Base-by-base conservation (phyloP, 768 basidiomycete genomes). In the Clitopilus hobsonii region DNA sequence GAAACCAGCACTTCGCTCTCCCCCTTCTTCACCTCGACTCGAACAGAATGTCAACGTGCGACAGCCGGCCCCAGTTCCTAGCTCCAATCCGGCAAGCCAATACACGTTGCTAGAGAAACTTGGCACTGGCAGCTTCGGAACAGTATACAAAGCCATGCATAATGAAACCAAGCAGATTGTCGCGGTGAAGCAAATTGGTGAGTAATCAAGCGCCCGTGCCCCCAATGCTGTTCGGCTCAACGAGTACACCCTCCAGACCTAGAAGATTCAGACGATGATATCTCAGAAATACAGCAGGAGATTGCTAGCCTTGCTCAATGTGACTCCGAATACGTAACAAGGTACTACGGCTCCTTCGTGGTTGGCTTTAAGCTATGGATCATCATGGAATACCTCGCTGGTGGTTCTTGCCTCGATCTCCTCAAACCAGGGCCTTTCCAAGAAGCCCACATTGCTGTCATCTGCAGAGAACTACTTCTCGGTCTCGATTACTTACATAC, bases 281-380 rank as follows among this genome's bases (percentile, higher is more conserved):
- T 99, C 60, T 86, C 91, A 16, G 97, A 99, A 71, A 99, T 99
- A 49, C 97, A 99, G 67, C 92, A 94, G 69, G 97, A 99, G 70
- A 99, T 99, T 60, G 91, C 94, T 18, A 97, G 91, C 69, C 80
- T 99, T 25, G 92, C 94, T 0, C 91, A 91, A 61, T 96, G 94
- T 74, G 94, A 95, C 68, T 98, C 95, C 4, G 93, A 94, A 73
- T 94, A 92, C 69, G 92, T 99, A 52, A 98, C 97, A 38, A 80
- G 89, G 47, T 98, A 98, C 69, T 98, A 97, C 64, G 95, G 94
- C 45, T 94, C 93, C 49, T 99, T 99, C 70, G 93, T 99, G 53
- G 86, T 93, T 60, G 86, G 90, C 29, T 98, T 96, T 78, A 96
- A 98, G 71, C 78, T 99, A 22, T 99, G 97, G 97, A 99, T 99